phyloP scores from a whole-genome alignment of 2,329 filamentous ascomycete species.

The Sporothrix globosa region DNA sequence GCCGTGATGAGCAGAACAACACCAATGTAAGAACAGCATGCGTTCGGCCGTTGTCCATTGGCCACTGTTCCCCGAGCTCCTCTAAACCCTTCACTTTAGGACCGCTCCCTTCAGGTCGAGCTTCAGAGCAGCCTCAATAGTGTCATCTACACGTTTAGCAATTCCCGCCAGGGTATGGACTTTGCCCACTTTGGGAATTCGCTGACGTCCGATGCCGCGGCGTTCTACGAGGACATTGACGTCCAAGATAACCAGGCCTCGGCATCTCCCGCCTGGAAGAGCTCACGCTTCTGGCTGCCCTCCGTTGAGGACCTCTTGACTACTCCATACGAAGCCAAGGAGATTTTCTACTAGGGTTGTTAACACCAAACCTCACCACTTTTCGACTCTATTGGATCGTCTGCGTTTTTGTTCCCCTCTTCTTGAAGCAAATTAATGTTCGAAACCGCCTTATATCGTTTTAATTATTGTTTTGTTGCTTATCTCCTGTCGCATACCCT shows the following conservation, averaged over 20 bases:
- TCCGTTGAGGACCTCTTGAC: not conserved
- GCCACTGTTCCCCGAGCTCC: not conserved
- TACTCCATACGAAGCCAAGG: not conserved
- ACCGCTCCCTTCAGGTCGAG: slow-evolving; percentile 28
- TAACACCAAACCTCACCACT: too few relatives aligned
- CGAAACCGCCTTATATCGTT: not conserved
- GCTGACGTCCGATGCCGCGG: not conserved
- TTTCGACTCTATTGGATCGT: not conserved
- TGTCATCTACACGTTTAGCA: slow-evolving; percentile 27
- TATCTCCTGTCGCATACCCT: not conserved
- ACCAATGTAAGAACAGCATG: slow-evolving; percentile 7
- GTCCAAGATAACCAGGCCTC: not conserved
- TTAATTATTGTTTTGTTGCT: not conserved
- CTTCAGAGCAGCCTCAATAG: slow-evolving; percentile 32
- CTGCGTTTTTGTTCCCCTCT: not conserved
- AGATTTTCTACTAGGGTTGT: not conserved
- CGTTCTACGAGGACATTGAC: slow-evolving; percentile 24
- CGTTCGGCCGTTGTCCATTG: not conserved
- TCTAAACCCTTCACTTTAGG: slow-evolving; percentile 9
- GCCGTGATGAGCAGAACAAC: slow-evolving; percentile 35
- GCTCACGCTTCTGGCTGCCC: slow-evolving; percentile 4
- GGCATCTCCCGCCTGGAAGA: slow-evolving; percentile 25
- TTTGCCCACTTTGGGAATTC: not conserved
- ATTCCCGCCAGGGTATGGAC: slow-evolving; percentile 17
- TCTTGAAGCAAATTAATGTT: not conserved